Base-by-base conservation (phyloP, 2,329 filamentous ascomycete species). In the Thelonectria rubi region DNA sequence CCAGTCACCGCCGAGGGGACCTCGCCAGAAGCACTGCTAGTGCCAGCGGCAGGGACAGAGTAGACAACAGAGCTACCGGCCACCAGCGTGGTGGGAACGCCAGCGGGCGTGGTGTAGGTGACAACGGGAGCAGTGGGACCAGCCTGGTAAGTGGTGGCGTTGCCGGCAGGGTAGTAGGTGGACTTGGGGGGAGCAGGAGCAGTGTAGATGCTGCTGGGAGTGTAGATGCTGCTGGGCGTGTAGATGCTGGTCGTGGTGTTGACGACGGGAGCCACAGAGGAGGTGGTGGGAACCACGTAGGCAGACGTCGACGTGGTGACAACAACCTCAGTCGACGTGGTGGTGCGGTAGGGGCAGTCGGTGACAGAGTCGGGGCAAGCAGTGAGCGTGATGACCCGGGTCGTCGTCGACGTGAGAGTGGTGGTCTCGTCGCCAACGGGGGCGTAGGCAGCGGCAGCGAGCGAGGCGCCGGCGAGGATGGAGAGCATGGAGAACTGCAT, bases 401-500 rank as follows among this genome's bases (percentile, higher is more conserved):
- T 81, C 55, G 75, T 75, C 58, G 82, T 84, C 15, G 78, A 78
- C 57, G 82, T 84, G 60, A 76, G 54, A 11, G 76, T 78, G 58
- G 77, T 78, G 62, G 77, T 82, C 61, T 52, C 39, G 34, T 68
- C 67, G 17, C 46, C 58, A 49, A 67, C 73, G 52, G 70, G 63
- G 42, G 64, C 62, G 48, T 72, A 71, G 61, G 77, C 77, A 47
- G 45, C 45, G 45, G 21, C 45, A 47, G 45, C 45, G 51, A 76
- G 75, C 49, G 79, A 74, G 58, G 77, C 77, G 73, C 76, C 76
- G 69, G 79, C 78, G 66, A 82, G 64, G 66, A 81, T 65, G 64
- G 77, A 63, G 73, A 82, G 67, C 71, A 72, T 74, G 65, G 80
- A 75, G 77, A 80, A 77, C 70, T 78, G 80, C 81, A 84, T 84